A percentile compares a stretch with the other conserved stretches of the same genome.
These are phyloP conservation scores for Erodium trifolium DNA, from an alignment of 441 rosid genomes.

Conservation along the genomic window DNA sequence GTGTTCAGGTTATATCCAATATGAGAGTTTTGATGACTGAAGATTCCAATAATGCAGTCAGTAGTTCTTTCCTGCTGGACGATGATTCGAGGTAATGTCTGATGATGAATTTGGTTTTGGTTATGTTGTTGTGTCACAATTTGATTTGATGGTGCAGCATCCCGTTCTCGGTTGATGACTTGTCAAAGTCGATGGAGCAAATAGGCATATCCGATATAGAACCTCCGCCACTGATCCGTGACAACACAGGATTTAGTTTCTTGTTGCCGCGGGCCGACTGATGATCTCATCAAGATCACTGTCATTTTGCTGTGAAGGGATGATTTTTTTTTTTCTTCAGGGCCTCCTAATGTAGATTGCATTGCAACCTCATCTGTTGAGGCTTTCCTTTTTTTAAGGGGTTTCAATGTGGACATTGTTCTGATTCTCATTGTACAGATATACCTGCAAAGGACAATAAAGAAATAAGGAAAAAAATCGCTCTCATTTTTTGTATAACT, in stretches of 20 bases:
- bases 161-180: constrained; percentile 94
- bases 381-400: too few relatives aligned
- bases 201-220: constrained; percentile 24
- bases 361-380: too few relatives aligned
- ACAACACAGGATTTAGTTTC: constrained; percentile 89
- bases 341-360: too few relatives aligned
- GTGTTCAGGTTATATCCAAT: constrained; percentile 67
- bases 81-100: constrained; percentile 80
- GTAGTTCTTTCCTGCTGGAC: constrained; percentile 87
- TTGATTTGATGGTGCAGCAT: constrained; percentile 47
- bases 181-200: constrained; percentile 92
- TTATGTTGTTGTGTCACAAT: not conserved
- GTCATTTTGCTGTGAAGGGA: too few relatives aligned
- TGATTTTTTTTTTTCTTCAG: too few relatives aligned
- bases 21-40: constrained; percentile 97
- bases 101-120: constrained; percentile 7
- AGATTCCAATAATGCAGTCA: constrained; percentile 94
- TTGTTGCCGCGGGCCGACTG: constrained; percentile 52
- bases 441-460: too few relatives aligned
- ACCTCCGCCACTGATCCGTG: constrained; percentile 39
- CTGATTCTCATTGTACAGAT: too few relatives aligned
- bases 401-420: too few relatives aligned
- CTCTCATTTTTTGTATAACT: too few relatives aligned
- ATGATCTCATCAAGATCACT: too few relatives aligned
- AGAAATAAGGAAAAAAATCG: too few relatives aligned